phyloP scores from a whole-genome alignment of 164 flowering plant genomes.

The Stephania cephalantha region DNA sequence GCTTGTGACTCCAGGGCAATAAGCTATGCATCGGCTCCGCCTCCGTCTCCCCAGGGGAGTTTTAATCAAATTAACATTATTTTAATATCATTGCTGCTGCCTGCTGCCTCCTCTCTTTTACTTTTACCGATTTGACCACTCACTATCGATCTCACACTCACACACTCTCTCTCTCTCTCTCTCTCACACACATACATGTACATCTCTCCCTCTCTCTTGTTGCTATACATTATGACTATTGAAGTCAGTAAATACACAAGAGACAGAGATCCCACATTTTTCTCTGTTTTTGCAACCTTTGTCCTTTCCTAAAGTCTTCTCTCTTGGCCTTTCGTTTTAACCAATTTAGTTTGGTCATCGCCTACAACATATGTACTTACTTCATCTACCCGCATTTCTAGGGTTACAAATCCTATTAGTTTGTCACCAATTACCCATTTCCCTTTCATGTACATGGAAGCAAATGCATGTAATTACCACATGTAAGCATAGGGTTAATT shows the following conservation, averaged over 20 bases:
- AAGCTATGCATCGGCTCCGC: slow-evolving; percentile 13
- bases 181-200: slow-evolving; percentile 2
- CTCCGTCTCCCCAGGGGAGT: slow-evolving; percentile 33
- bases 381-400: slow-evolving; percentile 18
- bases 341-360: slow-evolving; percentile 23
- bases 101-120: neutral
- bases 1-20: slow-evolving; percentile 30
- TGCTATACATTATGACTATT: slow-evolving; percentile 11
- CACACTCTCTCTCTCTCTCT: slow-evolving; percentile 7
- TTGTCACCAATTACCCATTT: slow-evolving; percentile 4
- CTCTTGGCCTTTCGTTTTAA: slow-evolving; percentile 16
- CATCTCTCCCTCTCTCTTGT: slow-evolving; percentile 9
- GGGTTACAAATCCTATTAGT: slow-evolving; percentile 13
- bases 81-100: neutral
- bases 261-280: slow-evolving; percentile 15
- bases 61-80: neutral
- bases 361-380: neutral
- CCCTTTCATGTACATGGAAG: neutral
- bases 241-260: slow-evolving; percentile 26
- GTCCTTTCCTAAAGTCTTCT: slow-evolving; percentile 30
- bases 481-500: slow-evolving; percentile 7
- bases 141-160: slow-evolving; percentile 34
- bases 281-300: slow-evolving; percentile 19
- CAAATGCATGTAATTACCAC: slow-evolving; percentile 17
- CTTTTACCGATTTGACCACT: slow-evolving; percentile 45